Conservation (phyloP, 2,329 filamentous ascomycete species). For the Trichoderma lentiforme region DNA sequence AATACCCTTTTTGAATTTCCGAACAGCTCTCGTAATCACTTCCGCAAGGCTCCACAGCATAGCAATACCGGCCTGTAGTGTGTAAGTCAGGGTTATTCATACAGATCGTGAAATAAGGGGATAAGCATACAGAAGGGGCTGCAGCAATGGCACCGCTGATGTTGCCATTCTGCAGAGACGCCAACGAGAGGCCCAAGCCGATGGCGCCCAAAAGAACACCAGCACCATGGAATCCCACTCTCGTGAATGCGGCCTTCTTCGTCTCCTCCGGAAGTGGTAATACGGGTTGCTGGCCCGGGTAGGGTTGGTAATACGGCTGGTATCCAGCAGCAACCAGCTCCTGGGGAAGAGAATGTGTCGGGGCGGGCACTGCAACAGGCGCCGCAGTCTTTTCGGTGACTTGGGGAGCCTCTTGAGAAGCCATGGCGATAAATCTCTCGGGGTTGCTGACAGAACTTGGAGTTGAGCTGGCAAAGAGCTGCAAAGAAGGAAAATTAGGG, state of each 20-base stretch:
- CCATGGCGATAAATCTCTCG: neutral
- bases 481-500: neutral
- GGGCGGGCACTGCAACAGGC: neutral
- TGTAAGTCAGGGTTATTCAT: neutral
- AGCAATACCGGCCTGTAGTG: constrained; percentile 33
- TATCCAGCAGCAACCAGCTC: constrained; percentile 1
- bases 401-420: constrained; percentile 18
- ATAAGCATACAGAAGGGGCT: neutral
- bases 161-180: neutral
- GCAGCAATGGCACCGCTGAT: neutral
- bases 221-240: constrained; percentile 30
- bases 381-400: constrained; percentile 18
- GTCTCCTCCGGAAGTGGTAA: neutral
- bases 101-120: neutral
- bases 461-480: neutral
- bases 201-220: constrained; percentile 29
- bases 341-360: neutral
- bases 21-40: constrained; percentile 35
- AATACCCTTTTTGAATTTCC: constrained; percentile 35
- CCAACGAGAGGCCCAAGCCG: constrained; percentile 23
- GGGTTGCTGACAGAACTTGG: neutral
- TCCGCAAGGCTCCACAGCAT: constrained; percentile 40
- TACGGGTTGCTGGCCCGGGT: neutral
- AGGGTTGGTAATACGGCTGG: neutral
- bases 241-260: constrained; percentile 22